phyloP scores from a whole-genome alignment of 352 stramenopile genomes.

The Globisporangium alternatum region DNA sequence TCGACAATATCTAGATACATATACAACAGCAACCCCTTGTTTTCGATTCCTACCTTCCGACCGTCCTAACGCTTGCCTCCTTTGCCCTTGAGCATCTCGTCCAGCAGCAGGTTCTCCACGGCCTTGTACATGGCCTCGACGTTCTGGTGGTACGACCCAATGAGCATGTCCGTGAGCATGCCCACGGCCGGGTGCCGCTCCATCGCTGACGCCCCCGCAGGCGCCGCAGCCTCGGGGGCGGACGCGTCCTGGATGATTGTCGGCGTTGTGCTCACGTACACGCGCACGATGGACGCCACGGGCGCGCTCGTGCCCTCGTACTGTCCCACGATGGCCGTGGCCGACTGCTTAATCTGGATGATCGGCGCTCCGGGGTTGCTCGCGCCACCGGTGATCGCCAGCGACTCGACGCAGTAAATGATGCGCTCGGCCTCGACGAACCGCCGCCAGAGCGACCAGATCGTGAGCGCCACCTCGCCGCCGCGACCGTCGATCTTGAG shows the following conservation, averaged over 20 bases:
- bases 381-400: slow-evolving; percentile 14
- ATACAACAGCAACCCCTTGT: neutral
- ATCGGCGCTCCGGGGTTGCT: slow-evolving; percentile 3
- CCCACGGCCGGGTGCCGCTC: slow-evolving; percentile 16
- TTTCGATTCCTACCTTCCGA: neutral
- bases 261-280: slow-evolving; percentile 18
- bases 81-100: slow-evolving; percentile 20
- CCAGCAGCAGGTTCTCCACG: slow-evolving; percentile 19
- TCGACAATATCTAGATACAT: neutral
- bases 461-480: slow-evolving; percentile 15
- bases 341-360: slow-evolving; percentile 20
- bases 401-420: slow-evolving; percentile 17
- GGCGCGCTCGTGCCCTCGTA: slow-evolving; percentile 14
- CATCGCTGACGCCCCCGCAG: neutral
- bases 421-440: slow-evolving; percentile 11
- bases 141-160: slow-evolving; percentile 21
- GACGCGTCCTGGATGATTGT: slow-evolving; percentile 18
- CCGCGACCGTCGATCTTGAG: slow-evolving; percentile 16
- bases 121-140: slow-evolving; percentile 21
- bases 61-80: neutral
- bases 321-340: slow-evolving; percentile 10
- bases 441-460: slow-evolving; percentile 17
- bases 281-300: slow-evolving; percentile 19
- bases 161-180: slow-evolving; percentile 21
- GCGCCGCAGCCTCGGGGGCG: neutral